phyloP scores from a whole-genome alignment of 495 filamentous ascomycete species.

The Aspergillus baeticus region DNA sequence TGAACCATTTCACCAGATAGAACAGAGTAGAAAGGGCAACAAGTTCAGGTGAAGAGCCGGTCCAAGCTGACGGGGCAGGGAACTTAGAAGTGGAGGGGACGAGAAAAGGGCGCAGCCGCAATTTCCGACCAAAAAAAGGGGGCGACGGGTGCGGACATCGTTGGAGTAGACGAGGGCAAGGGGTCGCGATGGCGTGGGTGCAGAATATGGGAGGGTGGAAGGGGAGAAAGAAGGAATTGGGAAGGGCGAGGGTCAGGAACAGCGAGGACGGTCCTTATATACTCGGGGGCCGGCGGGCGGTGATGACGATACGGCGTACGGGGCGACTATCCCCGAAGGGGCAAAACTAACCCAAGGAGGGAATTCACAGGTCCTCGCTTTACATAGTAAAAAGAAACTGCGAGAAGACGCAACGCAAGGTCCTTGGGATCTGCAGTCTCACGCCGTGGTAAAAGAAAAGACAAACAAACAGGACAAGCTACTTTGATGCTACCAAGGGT shows the following conservation, averaged over 20 bases:
- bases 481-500: no score
- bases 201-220: constrained; percentile 2
- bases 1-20: background rate
- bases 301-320: constrained; percentile 2
- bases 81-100: background rate
- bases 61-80: background rate
- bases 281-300: background rate
- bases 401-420: no score
- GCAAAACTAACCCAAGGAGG: constrained; percentile 2
- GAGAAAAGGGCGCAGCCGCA: constrained; percentile 2
- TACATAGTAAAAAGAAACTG: no score
- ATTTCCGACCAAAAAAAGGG: constrained; percentile 5
- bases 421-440: no score
- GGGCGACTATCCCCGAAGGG: constrained; percentile 4
- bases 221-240: constrained; percentile 2
- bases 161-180: background rate
- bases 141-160: background rate
- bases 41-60: background rate
- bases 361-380: constrained; percentile 10
- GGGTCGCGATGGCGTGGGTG: background rate
- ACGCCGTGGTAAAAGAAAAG: no score
- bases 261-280: constrained; percentile 5
- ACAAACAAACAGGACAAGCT: no score
- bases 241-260: background rate
- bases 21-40: background rate